These are phyloP conservation scores for Hortaea werneckii DNA, from an alignment of 2,329 filamentous ascomycete genomes.

Conservation along the genomic window DNA sequence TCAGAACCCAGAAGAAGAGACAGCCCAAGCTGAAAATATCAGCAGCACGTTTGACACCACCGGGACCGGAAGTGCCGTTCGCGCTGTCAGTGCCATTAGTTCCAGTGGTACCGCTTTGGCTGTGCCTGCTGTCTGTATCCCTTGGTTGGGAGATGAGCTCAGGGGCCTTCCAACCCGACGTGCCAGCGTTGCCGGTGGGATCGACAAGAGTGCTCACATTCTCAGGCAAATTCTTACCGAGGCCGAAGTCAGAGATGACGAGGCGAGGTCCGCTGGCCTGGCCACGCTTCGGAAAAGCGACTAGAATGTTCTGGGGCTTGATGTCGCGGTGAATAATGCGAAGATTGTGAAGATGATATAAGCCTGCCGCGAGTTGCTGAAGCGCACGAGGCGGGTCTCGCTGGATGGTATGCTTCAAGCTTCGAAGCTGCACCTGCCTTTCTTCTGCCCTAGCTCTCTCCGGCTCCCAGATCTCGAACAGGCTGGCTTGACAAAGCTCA, in stretches of 20 bases:
- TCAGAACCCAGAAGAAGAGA: slow-evolving; percentile 98
- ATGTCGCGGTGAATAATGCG: slow-evolving; percentile 95
- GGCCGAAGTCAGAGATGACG: slow-evolving; percentile 91
- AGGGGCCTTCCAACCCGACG: slow-evolving; percentile 90
- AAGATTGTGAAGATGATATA: slow-evolving; percentile 79
- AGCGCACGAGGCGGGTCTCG: slow-evolving; percentile 69
- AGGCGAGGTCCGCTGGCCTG: slow-evolving; percentile 62
- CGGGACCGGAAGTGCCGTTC: slow-evolving; percentile 33
- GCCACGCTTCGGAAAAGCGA: slow-evolving; percentile 58
- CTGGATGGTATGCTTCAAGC: slow-evolving; percentile 62
- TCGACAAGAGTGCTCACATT: slow-evolving; percentile 91
- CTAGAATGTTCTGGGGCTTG: slow-evolving; percentile 95
- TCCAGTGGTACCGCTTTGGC: slow-evolving; percentile 32
- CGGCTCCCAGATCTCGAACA: slow-evolving; percentile 87
- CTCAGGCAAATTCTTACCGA: slow-evolving; percentile 93
- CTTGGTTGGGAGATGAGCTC: slow-evolving; percentile 64
- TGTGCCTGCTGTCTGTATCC: slow-evolving; percentile 34
- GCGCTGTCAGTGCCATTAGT: slow-evolving; percentile 47
- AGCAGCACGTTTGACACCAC: slow-evolving; percentile 86
- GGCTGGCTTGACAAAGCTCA: slow-evolving; percentile 84
- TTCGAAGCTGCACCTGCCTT: slow-evolving; percentile 27
- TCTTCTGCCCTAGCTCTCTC: slow-evolving; percentile 54
- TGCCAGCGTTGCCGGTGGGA: slow-evolving; percentile 88
- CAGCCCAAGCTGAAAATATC: slow-evolving; percentile 96
- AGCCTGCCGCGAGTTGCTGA: slow-evolving; percentile 79